phyloP scores from a whole-genome alignment of 1,284 basidiomycete species.

The Mycena citricolor region DNA sequence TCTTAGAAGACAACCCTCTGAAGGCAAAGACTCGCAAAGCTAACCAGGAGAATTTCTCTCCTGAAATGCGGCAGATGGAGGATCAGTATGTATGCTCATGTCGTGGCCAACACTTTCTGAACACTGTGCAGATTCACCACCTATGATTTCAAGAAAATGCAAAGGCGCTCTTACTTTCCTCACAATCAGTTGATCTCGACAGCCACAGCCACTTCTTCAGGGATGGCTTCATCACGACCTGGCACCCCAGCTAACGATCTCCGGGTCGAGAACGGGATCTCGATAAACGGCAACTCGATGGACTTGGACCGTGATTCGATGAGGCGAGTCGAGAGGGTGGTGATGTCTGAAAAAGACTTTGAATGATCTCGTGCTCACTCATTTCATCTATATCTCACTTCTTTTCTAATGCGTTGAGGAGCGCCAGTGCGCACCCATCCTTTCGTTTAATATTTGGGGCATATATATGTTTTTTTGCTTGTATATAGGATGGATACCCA shows the following conservation, averaged over 20 bases:
- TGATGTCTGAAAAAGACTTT: slow-evolving; percentile 38
- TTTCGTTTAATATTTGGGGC: no score
- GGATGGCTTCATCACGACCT: slow-evolving; percentile 48
- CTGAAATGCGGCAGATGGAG: slow-evolving; percentile 96
- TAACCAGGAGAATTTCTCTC: slow-evolving; percentile 83
- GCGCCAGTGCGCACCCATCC: no score
- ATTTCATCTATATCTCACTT: slow-evolving; percentile 1
- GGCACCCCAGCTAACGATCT: slow-evolving; percentile 47
- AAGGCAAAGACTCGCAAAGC: slow-evolving; percentile 93
- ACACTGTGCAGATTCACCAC: slow-evolving; percentile 58
- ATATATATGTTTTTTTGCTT: no score
- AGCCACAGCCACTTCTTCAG: slow-evolving; percentile 50
- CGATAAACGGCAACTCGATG: slow-evolving; percentile 38
- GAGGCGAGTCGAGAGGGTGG: slow-evolving; percentile 34
- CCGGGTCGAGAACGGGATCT: slow-evolving; percentile 38
- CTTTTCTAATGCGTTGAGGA: no score
- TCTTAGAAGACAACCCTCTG: slow-evolving; percentile 95
- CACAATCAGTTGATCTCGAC: slow-evolving; percentile 65
- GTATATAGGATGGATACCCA: no score
- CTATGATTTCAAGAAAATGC: slow-evolving; percentile 86
- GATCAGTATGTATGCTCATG: slow-evolving; percentile 72
- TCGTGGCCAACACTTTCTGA: not conserved
- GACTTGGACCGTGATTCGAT: slow-evolving; percentile 38
- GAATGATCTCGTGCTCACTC: slow-evolving; percentile 27
- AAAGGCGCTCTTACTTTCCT: slow-evolving; percentile 79